Percentiles rank a stretch among this genome's conserved stretches.
Evolutionary conservation across 2,329 filamentous ascomycete genomes (phyloP).

Genomic region (Botrytis porri): DNA sequence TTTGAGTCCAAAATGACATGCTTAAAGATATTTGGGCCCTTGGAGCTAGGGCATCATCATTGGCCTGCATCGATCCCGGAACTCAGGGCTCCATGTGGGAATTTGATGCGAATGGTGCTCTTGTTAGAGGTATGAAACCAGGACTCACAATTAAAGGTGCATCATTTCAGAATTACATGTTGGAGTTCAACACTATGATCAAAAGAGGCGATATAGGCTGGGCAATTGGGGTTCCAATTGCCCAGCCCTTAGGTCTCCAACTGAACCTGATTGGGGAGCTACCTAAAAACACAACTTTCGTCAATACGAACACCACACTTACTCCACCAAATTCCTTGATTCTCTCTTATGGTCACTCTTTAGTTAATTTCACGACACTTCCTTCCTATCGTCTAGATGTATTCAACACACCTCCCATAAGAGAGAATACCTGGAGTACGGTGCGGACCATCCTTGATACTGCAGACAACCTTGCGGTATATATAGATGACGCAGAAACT

Average conservation of each 20-base stretch:
- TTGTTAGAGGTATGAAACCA: conserved; percentile 36
- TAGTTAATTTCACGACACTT: conserved; percentile 2
- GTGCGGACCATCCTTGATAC: conserved; percentile 32
- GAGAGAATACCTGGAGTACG: conserved; percentile 6
- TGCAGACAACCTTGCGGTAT: conserved; percentile 35
- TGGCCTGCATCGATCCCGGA: conserved; percentile 41
- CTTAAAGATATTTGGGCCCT: conserved; percentile 42
- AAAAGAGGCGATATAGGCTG: neutral
- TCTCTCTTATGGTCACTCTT: neutral
- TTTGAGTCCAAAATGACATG: conserved; percentile 32
- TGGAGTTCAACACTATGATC: neutral
- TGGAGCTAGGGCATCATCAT: conserved; percentile 38
- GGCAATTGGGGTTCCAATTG: neutral
- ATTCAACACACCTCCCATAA: neutral
- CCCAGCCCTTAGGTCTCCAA: neutral
- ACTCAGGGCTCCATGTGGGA: conserved; percentile 41
- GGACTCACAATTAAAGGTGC: conserved; percentile 28
- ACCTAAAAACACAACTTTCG: neutral
- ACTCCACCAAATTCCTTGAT: neutral
- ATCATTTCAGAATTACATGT: neutral
- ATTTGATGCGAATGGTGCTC: conserved; percentile 38
- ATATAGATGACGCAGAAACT: conserved; percentile 30
- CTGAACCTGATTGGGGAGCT: neutral
- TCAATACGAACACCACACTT: neutral
- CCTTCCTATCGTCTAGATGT: neutral